Percentiles rank a stretch among this genome's conserved stretches.
Conservation (phyloP, 169 alveolate genomes). For the Eimeria falciformis region DNA sequence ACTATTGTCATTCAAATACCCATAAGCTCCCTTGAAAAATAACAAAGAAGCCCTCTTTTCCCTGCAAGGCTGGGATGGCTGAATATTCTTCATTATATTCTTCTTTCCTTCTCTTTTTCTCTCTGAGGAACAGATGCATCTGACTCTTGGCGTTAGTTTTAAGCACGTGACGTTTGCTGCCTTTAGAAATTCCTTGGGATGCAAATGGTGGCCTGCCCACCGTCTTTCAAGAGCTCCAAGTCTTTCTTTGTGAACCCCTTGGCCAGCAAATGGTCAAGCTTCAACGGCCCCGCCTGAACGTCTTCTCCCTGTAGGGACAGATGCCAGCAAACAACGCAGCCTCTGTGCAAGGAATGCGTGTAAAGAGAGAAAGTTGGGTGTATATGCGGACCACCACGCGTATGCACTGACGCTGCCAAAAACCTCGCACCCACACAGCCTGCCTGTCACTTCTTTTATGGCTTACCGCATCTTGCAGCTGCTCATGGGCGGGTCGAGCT, state of each 20-base stretch:
- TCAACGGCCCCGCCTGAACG: constrained; percentile 81
- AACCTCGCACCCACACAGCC: neutral
- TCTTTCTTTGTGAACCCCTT: constrained; percentile 87
- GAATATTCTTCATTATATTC: too few species aligned
- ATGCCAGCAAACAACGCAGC: constrained; percentile 2
- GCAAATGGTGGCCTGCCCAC: constrained; percentile 82
- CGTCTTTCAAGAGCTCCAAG: constrained; percentile 90
- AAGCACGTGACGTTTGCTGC: too few species aligned
- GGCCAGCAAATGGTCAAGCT: constrained; percentile 83
- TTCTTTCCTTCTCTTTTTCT: neutral
- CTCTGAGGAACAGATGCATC: neutral
- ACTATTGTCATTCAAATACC: too few species aligned
- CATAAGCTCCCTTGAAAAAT: too few species aligned
- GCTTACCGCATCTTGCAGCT: constrained; percentile 46
- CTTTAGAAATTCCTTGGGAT: too few species aligned
- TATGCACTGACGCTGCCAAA: neutral
- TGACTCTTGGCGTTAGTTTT: neutral
- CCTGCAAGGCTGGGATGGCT: too few species aligned
- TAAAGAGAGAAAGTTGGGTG: neutral
- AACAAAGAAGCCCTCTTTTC: too few species aligned
- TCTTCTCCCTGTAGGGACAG: constrained; percentile 59
- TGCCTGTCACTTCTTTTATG: neutral
- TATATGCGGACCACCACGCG: neutral
- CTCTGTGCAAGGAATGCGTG: neutral
- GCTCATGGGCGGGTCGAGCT: constrained; percentile 26